Conservation (phyloP, 495 filamentous ascomycete species). For the Podospora bellae-mahoneyi region DNA sequence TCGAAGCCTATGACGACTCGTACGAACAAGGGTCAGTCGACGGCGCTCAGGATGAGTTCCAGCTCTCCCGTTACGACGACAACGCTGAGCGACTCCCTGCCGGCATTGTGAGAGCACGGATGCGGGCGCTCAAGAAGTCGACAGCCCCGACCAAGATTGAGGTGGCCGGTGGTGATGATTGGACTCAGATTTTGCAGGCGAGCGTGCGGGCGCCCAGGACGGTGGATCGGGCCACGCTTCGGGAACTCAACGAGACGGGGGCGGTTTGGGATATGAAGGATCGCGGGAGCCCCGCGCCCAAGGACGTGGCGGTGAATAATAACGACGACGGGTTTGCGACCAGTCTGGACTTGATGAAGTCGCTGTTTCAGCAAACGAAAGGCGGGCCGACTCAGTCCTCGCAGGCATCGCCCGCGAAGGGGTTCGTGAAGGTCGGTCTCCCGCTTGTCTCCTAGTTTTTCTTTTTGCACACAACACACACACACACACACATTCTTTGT, state of each 20-base stretch:
- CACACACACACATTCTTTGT: conserved; percentile 3
- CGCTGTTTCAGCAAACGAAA: conserved; percentile 67
- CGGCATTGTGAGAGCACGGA: conserved; percentile 52
- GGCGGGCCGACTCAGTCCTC: conserved; percentile 37
- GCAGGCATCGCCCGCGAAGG: conserved; percentile 40
- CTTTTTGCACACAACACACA: not conserved
- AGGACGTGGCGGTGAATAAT: conserved; percentile 35
- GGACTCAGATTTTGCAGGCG: conserved; percentile 85
- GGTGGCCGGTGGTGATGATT: conserved; percentile 61
- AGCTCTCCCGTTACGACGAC: conserved; percentile 33
- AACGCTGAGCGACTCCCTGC: conserved; percentile 45
- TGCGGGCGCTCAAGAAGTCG: conserved; percentile 53
- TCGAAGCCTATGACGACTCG: conserved; percentile 30
- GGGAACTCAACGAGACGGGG: conserved; percentile 47
- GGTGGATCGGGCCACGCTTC: conserved; percentile 62
- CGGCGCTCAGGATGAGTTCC: conserved; percentile 47
- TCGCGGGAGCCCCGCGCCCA: conserved; percentile 34
- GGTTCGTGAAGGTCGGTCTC: conserved; percentile 50
- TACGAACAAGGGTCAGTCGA: conserved; percentile 28
- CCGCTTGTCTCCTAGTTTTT: conserved; percentile 70
- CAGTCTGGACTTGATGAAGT: conserved; percentile 90
- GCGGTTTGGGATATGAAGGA: conserved; percentile 36
- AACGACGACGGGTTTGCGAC: conserved; percentile 64
- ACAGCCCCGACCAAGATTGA: conserved; percentile 60
- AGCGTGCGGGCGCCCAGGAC: conserved; percentile 85